These are phyloP conservation scores for Drosera spatulata DNA, from an alignment of 179 eudicot genomes.

Conservation along the genomic window DNA sequence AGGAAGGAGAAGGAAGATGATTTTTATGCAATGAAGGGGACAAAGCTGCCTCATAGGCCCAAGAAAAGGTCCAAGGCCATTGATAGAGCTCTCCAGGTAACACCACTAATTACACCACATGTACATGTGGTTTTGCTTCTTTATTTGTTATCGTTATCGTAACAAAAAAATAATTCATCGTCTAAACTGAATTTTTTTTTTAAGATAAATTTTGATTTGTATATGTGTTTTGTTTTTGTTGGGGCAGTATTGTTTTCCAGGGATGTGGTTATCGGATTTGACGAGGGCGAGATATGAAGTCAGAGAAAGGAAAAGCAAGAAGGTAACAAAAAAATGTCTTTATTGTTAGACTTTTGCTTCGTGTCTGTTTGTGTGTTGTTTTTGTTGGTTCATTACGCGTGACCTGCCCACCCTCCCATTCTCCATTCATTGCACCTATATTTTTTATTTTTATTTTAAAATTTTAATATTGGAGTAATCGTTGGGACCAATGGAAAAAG, in stretches of 20 bases:
- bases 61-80: conserved; percentile 38
- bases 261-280: conserved; percentile 34
- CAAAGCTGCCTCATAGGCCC: conserved; percentile 40
- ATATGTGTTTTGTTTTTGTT: conserved; percentile 1
- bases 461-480: background rate
- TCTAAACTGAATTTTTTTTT: background rate
- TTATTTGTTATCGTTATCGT: background rate
- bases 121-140: background rate
- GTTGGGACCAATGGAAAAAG: no score
- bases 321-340: conserved; percentile 10
- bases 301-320: conserved; percentile 34
- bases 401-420: background rate
- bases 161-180: no score
- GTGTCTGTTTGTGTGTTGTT: background rate
- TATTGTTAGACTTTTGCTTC: background rate
- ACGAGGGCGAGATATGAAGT: conserved; percentile 39
- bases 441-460: background rate
- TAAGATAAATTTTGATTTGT: background rate
- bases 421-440: background rate
- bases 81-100: conserved; percentile 38
- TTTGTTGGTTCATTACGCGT: background rate
- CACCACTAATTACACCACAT: no score
- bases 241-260: conserved; percentile 34
- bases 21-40: conserved; percentile 37
- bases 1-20: conserved; percentile 42